phyloP scores from a whole-genome alignment of 2,329 filamentous ascomycete species.

The Parastagonospora avenae region DNA sequence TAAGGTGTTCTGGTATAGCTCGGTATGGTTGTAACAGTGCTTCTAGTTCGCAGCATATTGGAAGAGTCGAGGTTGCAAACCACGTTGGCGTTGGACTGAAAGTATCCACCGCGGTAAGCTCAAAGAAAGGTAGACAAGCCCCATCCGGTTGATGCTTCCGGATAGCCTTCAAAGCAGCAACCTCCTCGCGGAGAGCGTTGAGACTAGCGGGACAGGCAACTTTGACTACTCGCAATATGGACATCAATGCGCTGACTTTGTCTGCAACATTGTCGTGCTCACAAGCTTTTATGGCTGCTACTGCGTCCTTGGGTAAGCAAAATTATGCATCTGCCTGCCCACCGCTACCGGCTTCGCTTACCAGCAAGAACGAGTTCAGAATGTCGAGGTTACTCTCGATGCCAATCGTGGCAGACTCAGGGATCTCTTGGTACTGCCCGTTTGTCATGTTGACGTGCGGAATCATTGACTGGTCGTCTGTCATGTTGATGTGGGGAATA shows the following conservation, averaged over 20 bases:
- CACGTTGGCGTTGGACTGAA: neutral
- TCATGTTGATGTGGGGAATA: too few species aligned
- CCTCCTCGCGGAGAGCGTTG: neutral
- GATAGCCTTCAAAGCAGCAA: neutral
- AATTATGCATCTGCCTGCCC: neutral
- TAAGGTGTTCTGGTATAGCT: conserved; percentile 3
- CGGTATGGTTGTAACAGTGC: neutral
- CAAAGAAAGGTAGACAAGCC: neutral
- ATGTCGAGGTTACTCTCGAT: conserved; percentile 8
- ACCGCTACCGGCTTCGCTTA: neutral
- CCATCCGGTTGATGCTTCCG: neutral
- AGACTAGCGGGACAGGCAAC: too few species aligned
- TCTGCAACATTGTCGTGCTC: neutral
- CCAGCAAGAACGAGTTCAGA: neutral
- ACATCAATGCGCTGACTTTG: too few species aligned
- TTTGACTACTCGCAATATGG: too few species aligned
- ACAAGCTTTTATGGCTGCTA: neutral
- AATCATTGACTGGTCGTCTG: too few species aligned
- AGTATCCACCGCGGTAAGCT: neutral
- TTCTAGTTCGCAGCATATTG: neutral
- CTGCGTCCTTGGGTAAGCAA: neutral
- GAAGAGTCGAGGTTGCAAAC: neutral
- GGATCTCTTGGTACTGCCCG: too few species aligned
- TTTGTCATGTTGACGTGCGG: too few species aligned
- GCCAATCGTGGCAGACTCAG: neutral